Conservation (phyloP, 108 stramenopile genomes). For the Cyclotella baltica region DNA sequence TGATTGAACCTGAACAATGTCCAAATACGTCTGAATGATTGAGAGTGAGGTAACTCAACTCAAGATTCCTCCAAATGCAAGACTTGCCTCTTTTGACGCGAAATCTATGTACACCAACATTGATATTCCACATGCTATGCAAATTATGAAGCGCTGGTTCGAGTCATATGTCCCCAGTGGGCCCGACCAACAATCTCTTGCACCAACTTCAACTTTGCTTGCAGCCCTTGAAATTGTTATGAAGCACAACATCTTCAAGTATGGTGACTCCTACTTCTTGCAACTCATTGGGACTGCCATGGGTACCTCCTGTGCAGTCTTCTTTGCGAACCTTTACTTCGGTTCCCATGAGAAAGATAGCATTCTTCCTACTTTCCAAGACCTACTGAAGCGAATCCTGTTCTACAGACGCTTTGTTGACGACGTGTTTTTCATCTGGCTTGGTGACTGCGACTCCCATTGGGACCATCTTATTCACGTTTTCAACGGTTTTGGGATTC, state of each 20-base stretch:
- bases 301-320: too few relatives aligned
- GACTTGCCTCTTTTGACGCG: too few relatives aligned
- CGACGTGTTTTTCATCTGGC: background rate
- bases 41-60: too few relatives aligned
- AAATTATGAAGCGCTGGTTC: background rate
- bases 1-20: background rate
- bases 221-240: too few relatives aligned
- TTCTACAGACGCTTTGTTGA: background rate
- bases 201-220: background rate
- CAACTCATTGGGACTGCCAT: too few relatives aligned
- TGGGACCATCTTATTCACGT: background rate
- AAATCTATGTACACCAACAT: too few relatives aligned
- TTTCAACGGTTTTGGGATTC: slow-evolving; percentile 1
- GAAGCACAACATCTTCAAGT: background rate
- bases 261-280: background rate
- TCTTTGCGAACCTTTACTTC: background rate
- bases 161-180: background rate
- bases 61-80: too few relatives aligned
- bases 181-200: background rate
- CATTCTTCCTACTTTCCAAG: background rate
- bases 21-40: background rate
- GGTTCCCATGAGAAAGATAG: background rate
- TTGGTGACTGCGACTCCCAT: background rate
- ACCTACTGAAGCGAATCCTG: background rate
- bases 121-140: background rate